Base-by-base conservation (phyloP, 768 basidiomycete species). In the Peribolospora kevripleyi region DNA sequence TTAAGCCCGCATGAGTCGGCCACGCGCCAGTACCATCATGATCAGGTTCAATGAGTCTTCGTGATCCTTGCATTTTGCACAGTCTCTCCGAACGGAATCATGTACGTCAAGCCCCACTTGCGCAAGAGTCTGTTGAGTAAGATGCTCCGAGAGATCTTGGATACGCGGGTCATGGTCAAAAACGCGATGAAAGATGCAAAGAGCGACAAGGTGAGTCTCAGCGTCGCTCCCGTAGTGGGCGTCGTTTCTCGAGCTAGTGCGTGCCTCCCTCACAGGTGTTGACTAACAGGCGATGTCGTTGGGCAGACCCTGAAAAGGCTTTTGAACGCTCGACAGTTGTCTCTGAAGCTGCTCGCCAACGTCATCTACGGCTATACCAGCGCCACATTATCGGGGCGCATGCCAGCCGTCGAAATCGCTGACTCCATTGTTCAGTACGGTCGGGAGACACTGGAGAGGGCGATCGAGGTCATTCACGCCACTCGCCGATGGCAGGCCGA, bases 351-450 rank as follows among this genome's bases (percentile, higher is more conserved):
- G 60, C 90, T 98, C 58, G 71, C 84, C 43, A 87, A 95, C 64
- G 58, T 61, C 51, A 95, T 86, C 0, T 97, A 98, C 62, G 91
- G 93, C 0, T 97, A 98, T 65, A 95, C 91, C 0, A 75, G 82
- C 57, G 93, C 93, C 2, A 82, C 83, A 1, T 93, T 79, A 64
- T 95, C 90, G 11, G 93, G 93, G 3, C 74, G 93, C 50, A 97
- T 98, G 93, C 93, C 93, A 36, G 86, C 84, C 7, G 90, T 95
- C 14, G 90, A 97, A 66, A 86, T 98, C 46, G 93, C 93, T 0
- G 93, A 98, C 62, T 86, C 86, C 55, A 97, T 97, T 61, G 91
- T 98, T 0, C 88, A 97, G 69, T 90, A 78, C 47, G 91, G 93
- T 5, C 74, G 93, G 46, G 90, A 97, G 68, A 95, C 86, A 0